phyloP scores from a whole-genome alignment of 805 yeast genomes.

The Nakazawaea ernobii region DNA sequence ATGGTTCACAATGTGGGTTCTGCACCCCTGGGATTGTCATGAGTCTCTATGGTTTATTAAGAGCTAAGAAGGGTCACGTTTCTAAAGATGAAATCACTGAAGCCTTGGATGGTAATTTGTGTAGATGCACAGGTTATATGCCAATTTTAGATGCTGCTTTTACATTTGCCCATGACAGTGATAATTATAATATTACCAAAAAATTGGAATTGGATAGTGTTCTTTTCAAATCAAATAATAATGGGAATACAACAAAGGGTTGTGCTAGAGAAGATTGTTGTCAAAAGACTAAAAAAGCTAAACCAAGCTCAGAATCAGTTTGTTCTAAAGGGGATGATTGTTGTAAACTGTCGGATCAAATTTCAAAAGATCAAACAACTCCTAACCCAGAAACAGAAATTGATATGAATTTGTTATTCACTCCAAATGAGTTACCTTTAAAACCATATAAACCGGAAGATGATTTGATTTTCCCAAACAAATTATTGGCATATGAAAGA shows the following conservation, averaged over 20 bases:
- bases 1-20: conserved; percentile 47
- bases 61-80: conserved; percentile 30
- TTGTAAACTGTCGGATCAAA: conserved; percentile 14
- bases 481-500: conserved; percentile 21
- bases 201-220: conserved; percentile 11
- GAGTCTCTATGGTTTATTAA: conserved; percentile 37
- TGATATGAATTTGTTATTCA: conserved; percentile 26
- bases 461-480: conserved; percentile 36
- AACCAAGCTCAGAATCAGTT: not conserved
- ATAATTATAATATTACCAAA: conserved; percentile 22
- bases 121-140: conserved; percentile 46
- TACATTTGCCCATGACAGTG: conserved; percentile 32
- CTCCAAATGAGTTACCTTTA: conserved; percentile 35
- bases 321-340: conserved; percentile 19
- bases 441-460: conserved; percentile 31
- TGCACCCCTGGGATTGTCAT: conserved; percentile 48
- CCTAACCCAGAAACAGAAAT: conserved; percentile 24
- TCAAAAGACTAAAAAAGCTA: conserved; percentile 19
- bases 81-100: conserved; percentile 34
- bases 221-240: not conserved
- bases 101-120: conserved; percentile 41
- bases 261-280: conserved; percentile 33
- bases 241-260: not conserved
- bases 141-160: conserved; percentile 43
- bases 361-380: conserved; percentile 10